phyloP scores from a whole-genome alignment of 345 rosid species.

The Eucalyptus polyanthemos region DNA sequence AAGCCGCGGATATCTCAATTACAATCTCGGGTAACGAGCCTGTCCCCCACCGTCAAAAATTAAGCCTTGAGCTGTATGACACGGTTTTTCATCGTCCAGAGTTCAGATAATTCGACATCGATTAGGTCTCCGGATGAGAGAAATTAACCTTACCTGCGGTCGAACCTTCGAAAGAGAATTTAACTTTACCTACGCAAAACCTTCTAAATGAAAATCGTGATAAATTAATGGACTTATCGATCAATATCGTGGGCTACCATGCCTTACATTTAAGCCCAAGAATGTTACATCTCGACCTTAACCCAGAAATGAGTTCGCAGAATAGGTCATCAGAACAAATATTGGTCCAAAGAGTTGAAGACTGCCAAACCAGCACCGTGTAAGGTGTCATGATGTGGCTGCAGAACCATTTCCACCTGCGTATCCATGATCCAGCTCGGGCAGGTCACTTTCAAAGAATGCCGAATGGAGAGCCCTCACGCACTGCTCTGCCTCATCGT shows the following conservation, averaged over 20 bases:
- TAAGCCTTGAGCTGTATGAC: not conserved
- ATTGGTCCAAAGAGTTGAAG: not conserved
- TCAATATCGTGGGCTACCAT: not conserved
- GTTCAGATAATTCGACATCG: not conserved
- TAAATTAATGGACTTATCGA: not conserved
- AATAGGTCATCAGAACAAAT: not conserved
- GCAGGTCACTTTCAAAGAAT: constrained; percentile 58
- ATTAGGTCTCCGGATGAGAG: not conserved
- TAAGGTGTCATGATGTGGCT: not conserved
- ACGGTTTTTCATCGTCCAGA: not conserved
- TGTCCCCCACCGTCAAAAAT: not conserved
- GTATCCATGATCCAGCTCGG: constrained; percentile 15
- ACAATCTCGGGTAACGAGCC: not conserved
- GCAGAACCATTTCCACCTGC: constrained; percentile 25
- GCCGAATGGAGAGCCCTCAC: constrained; percentile 69
- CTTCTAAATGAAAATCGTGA: not conserved
- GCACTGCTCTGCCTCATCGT: constrained; percentile 73
- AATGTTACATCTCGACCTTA: not conserved
- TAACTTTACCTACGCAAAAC: not conserved
- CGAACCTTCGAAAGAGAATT: not conserved
- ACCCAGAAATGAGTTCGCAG: not conserved
- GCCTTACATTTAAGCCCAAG: not conserved
- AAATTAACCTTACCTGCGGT: not conserved
- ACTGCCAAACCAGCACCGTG: too few relatives aligned
- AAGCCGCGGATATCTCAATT: not conserved